Percentiles rank a stretch among this genome's conserved stretches.
Conservation (phyloP, 345 rosid genomes). For the Arabidopsis thaliana region DNA sequence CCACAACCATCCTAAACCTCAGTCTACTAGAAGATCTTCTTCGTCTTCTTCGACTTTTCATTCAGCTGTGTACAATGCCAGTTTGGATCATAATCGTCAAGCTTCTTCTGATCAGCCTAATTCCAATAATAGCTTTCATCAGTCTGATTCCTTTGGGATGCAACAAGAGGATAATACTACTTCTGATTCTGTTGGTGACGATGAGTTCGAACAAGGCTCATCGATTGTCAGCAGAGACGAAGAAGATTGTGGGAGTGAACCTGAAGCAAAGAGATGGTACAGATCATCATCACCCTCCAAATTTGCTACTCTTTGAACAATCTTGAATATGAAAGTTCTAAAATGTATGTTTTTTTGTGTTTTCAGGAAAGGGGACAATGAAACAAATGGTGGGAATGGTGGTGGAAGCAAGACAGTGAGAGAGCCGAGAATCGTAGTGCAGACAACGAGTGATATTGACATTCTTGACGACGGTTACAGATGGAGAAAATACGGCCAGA, state of each 20-base stretch:
- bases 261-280: conserved; percentile 84
- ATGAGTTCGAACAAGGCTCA: conserved; percentile 76
- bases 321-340: background rate
- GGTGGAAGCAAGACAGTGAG: conserved; percentile 76
- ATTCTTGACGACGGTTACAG: conserved; percentile 96
- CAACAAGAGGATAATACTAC: conserved; percentile 75
- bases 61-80: conserved; percentile 40
- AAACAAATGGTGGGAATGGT: conserved; percentile 61
- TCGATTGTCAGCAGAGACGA: conserved; percentile 64
- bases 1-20: conserved; percentile 94
- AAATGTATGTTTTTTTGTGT: conserved; percentile 1
- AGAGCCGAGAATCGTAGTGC: conserved; percentile 93
- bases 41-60: conserved; percentile 52
- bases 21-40: conserved; percentile 64
- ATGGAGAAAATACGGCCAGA: conserved; percentile 99
- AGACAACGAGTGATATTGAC: conserved; percentile 94
- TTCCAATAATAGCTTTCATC: conserved; percentile 41
- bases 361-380: conserved; percentile 81
- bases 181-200: conserved; percentile 75
- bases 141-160: conserved; percentile 54
- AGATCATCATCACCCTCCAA: conserved; percentile 10
- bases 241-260: conserved; percentile 70
- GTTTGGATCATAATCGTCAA: conserved; percentile 39
- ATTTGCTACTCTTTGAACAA: background rate
- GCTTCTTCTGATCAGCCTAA: conserved; percentile 38